Evolutionary conservation across 148 eudicot genomes (phyloP).

Genomic region (Rhododendron vialii): DNA sequence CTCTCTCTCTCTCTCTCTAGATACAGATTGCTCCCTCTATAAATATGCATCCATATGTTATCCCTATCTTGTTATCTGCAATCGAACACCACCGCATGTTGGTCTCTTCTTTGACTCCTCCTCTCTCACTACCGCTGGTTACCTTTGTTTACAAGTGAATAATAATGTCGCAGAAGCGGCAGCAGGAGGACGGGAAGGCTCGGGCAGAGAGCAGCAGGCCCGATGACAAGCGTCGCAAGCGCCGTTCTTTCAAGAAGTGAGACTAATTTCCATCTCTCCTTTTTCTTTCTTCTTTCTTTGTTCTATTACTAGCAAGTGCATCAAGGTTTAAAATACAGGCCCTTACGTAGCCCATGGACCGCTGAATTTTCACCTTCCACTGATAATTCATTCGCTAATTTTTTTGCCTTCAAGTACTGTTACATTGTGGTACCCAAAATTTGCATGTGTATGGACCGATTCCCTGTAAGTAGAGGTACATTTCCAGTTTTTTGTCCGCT

Average conservation of each 20-base stretch:
- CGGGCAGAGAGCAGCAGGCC: conserved; percentile 27
- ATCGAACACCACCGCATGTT: neutral
- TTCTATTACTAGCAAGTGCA: neutral
- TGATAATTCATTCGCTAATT: neutral
- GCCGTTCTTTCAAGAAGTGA: conserved; percentile 44
- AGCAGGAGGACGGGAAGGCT: conserved; percentile 37
- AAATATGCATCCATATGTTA: neutral
- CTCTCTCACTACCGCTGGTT: neutral
- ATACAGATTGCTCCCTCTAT: neutral
- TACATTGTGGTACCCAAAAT: neutral
- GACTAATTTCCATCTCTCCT: neutral
- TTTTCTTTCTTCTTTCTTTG: neutral
- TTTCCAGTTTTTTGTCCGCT: neutral
- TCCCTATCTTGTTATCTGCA: neutral
- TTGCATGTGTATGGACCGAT: neutral
- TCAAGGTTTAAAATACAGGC: neutral
- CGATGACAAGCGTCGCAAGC: conserved; percentile 45
- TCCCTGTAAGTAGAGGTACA: neutral
- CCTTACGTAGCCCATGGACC: neutral
- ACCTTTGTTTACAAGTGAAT: neutral
- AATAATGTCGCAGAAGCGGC: conserved; percentile 61
- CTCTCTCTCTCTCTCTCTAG: neutral
- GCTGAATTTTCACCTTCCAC: neutral
- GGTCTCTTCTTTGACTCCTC: neutral
- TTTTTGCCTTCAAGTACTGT: neutral